Evolutionary conservation across 257 asterid species (phyloP).

Genomic region (Solanum tarijense): DNA sequence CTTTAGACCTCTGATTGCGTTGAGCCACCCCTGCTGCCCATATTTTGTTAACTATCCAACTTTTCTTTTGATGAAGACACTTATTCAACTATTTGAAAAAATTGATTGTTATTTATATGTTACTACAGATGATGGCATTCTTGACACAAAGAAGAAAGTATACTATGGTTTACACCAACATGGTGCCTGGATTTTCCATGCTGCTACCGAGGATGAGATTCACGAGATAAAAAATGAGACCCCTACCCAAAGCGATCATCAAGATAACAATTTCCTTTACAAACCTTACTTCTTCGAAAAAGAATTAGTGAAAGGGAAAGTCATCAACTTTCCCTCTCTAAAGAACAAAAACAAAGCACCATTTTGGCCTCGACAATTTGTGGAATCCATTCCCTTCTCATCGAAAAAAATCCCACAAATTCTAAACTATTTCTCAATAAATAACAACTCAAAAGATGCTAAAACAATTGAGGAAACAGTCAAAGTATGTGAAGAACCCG

Average conservation of each 20-base stretch:
- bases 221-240: not conserved
- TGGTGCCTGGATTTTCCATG: not conserved
- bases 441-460: not conserved
- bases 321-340: not conserved
- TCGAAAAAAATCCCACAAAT: conserved; percentile 4
- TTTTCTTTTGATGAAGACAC: no score
- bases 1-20: no score
- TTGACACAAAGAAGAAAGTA: not conserved
- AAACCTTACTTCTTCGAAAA: conserved; percentile 6
- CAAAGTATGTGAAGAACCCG: conserved; percentile 1
- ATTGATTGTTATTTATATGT: not conserved
- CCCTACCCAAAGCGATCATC: not conserved
- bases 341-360: not conserved
- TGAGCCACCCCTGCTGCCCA: not conserved
- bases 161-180: conserved; percentile 1
- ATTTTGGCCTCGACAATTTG: conserved; percentile 15
- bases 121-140: not conserved
- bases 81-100: not conserved
- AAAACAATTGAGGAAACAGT: conserved; percentile 4
- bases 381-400: conserved; percentile 12
- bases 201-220: not conserved
- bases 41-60: not conserved
- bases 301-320: not conserved
- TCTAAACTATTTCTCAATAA: not conserved
- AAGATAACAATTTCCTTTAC: not conserved